Percentiles rank a stretch among this genome's conserved stretches.
phyloP scores from a whole-genome alignment of 148 eudicot species.

The Amaranthus palmeri region DNA sequence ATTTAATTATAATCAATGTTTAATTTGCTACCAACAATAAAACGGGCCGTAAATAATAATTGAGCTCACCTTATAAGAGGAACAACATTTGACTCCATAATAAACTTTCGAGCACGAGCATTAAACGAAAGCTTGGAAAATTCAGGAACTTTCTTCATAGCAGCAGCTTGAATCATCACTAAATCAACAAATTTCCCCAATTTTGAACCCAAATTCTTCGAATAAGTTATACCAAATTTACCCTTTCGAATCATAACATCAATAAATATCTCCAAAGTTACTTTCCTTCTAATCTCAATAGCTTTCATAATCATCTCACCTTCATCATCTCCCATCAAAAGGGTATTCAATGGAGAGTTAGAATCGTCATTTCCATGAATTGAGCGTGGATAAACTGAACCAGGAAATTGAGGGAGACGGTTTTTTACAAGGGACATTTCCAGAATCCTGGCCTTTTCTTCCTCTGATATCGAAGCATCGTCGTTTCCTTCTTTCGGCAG shows the following conservation, averaged over 20 bases:
- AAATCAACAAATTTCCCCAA: constrained; percentile 57
- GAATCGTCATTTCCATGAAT: constrained; percentile 32
- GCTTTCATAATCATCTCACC: constrained; percentile 60
- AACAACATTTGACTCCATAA: constrained; percentile 63
- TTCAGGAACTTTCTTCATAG: constrained; percentile 56
- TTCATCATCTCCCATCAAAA: constrained; percentile 30
- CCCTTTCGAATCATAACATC: constrained; percentile 67
- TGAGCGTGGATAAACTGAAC: constrained; percentile 54
- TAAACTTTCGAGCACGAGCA: constrained; percentile 57
- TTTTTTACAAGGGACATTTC: constrained; percentile 51
- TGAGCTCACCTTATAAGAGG: constrained; percentile 59
- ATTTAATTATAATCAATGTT: too few relatives aligned
- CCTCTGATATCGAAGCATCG: constrained; percentile 17
- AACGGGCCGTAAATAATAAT: background rate
- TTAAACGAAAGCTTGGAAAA: constrained; percentile 55
- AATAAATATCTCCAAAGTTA: constrained; percentile 55
- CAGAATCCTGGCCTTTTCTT: constrained; percentile 44
- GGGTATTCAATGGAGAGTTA: constrained; percentile 37
- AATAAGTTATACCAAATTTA: constrained; percentile 81
- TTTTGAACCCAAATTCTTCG: constrained; percentile 46
- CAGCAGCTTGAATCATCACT: constrained; percentile 81
- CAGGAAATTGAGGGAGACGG: constrained; percentile 70
- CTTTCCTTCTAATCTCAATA: constrained; percentile 73
- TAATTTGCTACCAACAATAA: too few relatives aligned
- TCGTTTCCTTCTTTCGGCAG: constrained; percentile 12